phyloP scores from a whole-genome alignment of 2,329 filamentous ascomycete species.

The Gyromitra esculenta region DNA sequence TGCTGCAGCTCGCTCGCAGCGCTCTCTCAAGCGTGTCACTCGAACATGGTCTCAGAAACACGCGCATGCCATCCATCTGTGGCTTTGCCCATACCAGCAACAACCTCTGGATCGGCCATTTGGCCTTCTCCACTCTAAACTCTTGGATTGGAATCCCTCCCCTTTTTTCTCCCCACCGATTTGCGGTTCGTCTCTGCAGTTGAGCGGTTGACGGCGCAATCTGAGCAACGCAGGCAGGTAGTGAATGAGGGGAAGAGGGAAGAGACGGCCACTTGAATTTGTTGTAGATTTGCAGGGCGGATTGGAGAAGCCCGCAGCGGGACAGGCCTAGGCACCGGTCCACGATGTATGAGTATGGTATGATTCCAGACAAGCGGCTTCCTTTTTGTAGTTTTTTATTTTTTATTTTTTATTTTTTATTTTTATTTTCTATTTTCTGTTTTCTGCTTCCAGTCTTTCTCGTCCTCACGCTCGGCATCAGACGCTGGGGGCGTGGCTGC shows the following conservation, averaged over 20 bases:
- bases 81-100: constrained; percentile 31
- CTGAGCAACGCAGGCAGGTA: constrained; percentile 18
- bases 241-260: constrained; percentile 6
- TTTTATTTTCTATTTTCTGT: not conserved
- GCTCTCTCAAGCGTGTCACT: constrained; percentile 41
- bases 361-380: constrained; percentile 41
- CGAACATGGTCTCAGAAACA: constrained; percentile 44
- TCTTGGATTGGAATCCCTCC: constrained; percentile 26
- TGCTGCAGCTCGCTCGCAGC: constrained; percentile 46
- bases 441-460: not conserved
- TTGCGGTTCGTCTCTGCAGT: constrained; percentile 23
- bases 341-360: constrained; percentile 20
- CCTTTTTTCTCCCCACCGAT: constrained; percentile 19
- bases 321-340: constrained; percentile 40
- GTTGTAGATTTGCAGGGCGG: constrained; percentile 12
- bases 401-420: not conserved
- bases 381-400: constrained; percentile 7
- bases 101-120: constrained; percentile 35
- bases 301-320: constrained; percentile 21
- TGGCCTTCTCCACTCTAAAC: constrained; percentile 24
- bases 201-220: constrained; percentile 36
- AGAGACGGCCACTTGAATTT: constrained; percentile 16
- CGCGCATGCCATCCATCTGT: constrained; percentile 42
- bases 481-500: not conserved
- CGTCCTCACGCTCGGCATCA: constrained; percentile 25